Base-by-base conservation (phyloP, 1,284 basidiomycete species). In the Stygiomarasmius scandens region DNA sequence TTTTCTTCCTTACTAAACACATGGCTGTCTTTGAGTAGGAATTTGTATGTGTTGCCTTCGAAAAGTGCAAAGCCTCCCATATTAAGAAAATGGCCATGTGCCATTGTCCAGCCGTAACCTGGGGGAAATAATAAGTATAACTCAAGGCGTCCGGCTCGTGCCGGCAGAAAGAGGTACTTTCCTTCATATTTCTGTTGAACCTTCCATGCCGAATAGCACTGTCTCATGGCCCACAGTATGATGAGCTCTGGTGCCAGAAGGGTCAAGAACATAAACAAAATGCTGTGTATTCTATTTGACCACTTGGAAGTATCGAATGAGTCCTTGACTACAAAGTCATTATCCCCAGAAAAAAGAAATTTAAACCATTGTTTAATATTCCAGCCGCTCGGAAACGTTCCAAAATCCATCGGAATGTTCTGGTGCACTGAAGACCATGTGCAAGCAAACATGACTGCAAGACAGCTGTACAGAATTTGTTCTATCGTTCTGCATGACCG, bases 401-500 rank as follows among this genome's bases (percentile, higher is more conserved):
- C 29, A 12, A 32, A 32, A 32, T 32, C 29, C 29, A 5, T 32
- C 10, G 73, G 73, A 29, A 74, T 55, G 45, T 76, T 74, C 0
- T 72, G 75, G 57, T 75, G 73, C 1, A 75, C 58, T 0, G 74
- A 61, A 2, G 72, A 61, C 73, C 73, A 77, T 0, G 70, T 71
- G 52, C 69, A 75, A 0, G 67, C 59, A 34, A 73, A 68, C 2
- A 75, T 64, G 1, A 72, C 74, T 0, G 61, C 54, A 2, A 73
- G 29, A 52, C 71, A 75, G 38, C 69, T 69, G 71, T 71, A 71
- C 32, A 74, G 32, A 24, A 75, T 73, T 22, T 51, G 36, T n/a
- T 23, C 20, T 6, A 51, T 9, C 16, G 56, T 52, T 3, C 55
- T 25, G 32, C 44, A 48, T 3, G 22, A 27, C 23, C 52, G 27